Base-by-base conservation (phyloP, 176 grass and related monocot genomes). In the Ananas comosus region DNA sequence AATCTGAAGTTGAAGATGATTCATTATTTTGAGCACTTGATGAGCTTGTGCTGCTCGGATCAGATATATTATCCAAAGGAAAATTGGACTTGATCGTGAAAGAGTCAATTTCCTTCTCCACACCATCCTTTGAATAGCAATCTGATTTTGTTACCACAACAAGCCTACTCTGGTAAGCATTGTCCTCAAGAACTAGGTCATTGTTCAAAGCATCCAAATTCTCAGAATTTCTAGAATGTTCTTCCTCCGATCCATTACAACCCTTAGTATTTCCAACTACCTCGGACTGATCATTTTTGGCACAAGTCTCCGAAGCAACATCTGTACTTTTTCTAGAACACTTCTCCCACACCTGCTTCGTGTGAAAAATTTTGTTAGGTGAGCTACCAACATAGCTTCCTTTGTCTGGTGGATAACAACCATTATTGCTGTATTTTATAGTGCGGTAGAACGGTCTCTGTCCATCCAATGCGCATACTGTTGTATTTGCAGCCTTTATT, bases 271-370 rank as follows among this genome's bases (percentile, higher is more conserved):
- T 66, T n/a, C 58, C 72, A 74, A 69, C 49, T 71, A 50, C 68
- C 73, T 79, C 73, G 54, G 72, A 42, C 70, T 75, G 27, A 76
- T 73, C 63, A 29, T 54, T 16, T 81, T 78, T 27, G 10, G 51
- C 48, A 73, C 49, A 61, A 80, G 65, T 63, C 74, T 33, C 53
- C 50, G 66, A 54, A 24, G 28, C 49, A 81, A 70, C 53, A 72
- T 79, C 49, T 61, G 64, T 84, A 50, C 50, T 75, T 0, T 70
- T 64, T 74, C 76, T 83, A 69, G 51, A 47, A 70, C 51, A 83
- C 63, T 80, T 92, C 74, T 92, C 93, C 93, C 89, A 97, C 64
- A 97, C 84, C 86, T 97, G 86, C 72, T 97, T 97, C 48, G 79
- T 77, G 54, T 69, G 68, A 64, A 66, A 28, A 80, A 76, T 80